Evolutionary conservation across 2,329 filamentous ascomycete species (phyloP).

Genomic region (Fusarium sarcochroum): DNA sequence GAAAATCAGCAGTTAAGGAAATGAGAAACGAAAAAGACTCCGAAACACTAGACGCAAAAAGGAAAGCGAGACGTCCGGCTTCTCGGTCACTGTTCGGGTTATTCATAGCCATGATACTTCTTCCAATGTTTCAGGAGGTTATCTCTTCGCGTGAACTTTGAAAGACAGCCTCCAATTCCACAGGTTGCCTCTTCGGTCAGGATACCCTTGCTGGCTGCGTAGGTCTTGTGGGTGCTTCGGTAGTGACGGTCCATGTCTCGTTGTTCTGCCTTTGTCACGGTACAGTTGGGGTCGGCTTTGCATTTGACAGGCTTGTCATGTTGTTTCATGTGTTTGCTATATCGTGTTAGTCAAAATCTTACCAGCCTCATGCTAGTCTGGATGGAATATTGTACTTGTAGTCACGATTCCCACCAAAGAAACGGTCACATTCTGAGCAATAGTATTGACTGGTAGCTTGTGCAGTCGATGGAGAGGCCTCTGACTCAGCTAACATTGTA

Average conservation of each 20-base stretch:
- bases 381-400: slow-evolving; percentile 23
- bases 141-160: slow-evolving; percentile 37
- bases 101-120: slow-evolving; percentile 18
- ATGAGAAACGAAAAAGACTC: background rate
- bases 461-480: slow-evolving; percentile 18
- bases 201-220: slow-evolving; percentile 25
- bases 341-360: slow-evolving; percentile 9
- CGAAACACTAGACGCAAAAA: background rate
- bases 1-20: slow-evolving; percentile 26
- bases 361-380: background rate
- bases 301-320: slow-evolving; percentile 43
- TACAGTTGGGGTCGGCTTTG: slow-evolving; percentile 35
- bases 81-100: slow-evolving; percentile 1
- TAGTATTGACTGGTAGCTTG: background rate
- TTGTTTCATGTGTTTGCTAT: slow-evolving; percentile 46
- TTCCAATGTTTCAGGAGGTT: slow-evolving; percentile 41
- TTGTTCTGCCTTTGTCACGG: slow-evolving; percentile 30
- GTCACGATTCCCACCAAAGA: slow-evolving; percentile 6
- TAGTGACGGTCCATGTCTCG: slow-evolving; percentile 49
- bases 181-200: slow-evolving; percentile 9
- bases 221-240: slow-evolving; percentile 23
- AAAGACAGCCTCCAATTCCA: slow-evolving; percentile 3
- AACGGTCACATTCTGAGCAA: slow-evolving; percentile 23
- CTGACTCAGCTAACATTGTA: slow-evolving; percentile 8
- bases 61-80: background rate